Evolutionary conservation across 2,329 filamentous ascomycete species (phyloP), one percentile per base, ranked within the genome.

Genomic region (Sclerotiophoma versabilis): DNA sequence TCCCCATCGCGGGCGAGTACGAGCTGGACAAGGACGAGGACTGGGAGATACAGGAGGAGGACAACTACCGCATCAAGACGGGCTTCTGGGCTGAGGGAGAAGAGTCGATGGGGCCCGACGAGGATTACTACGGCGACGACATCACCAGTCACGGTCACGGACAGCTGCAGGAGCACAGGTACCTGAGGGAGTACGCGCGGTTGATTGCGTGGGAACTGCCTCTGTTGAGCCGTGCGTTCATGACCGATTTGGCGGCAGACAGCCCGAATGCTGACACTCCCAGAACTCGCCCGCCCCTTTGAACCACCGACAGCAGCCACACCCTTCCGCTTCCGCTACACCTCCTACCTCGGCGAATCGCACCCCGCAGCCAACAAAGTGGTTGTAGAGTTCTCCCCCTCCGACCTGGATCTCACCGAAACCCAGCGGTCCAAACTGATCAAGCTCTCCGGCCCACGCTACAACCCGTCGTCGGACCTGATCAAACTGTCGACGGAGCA

Each of bases 121-220:
- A 81, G 50, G 83, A 87, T 60, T 90, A 89, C 72, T 84, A 90
- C 59, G 89, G 92, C 61, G 90, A 96, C 70, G 92, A 96, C 73
- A 90, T 99, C 55, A 89, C 90, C 54, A 86, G 86, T 45, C 83
- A 92, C 74, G 95, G 87, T 0, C 93, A 99, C 76, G 87, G 83
- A 47, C 92, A 98, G 79, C 79, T 99, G 64, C 91, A 97, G 67
- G 84, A 95, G 75, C 88, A 96, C 68, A 84, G 93, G 59, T 93
- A 98, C 76, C 83, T 93, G 72, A 85, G 95, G 80, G 87, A 96
- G 69, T 97, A 96, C 75, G 88, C 90, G 41, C 85, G 95, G 46
- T 81, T 96, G 64, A 87, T 90, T 39, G 92, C 92, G 20, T 99
- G 95, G 93, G 95, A 99, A 76, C 91, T 99, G 89, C 95, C 95